Evolutionary conservation across 768 basidiomycete genomes (phyloP).

Genomic region (Lactifluus pinguis): DNA sequence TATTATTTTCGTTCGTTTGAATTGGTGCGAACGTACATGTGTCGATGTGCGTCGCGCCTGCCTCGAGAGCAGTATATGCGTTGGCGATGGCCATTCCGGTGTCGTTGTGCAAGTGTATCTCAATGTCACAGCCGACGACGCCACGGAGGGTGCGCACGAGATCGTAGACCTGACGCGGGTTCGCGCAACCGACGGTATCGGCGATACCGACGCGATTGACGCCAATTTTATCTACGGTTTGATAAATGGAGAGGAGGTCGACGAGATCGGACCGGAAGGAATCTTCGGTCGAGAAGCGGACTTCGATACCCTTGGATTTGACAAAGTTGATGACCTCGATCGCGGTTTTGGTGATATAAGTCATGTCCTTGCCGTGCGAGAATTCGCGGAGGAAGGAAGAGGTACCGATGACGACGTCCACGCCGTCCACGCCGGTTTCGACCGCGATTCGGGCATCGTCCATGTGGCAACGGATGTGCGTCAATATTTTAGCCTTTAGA

Average conservation of each 20-base stretch:
- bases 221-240: slow-evolving; percentile 98
- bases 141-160: slow-evolving; percentile 93
- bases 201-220: slow-evolving; percentile 98
- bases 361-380: slow-evolving; percentile 99
- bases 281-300: slow-evolving; percentile 99
- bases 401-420: slow-evolving; percentile 98
- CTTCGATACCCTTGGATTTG: slow-evolving; percentile 99
- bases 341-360: slow-evolving; percentile 98
- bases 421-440: slow-evolving; percentile 98
- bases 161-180: slow-evolving; percentile 97
- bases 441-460: slow-evolving; percentile 98
- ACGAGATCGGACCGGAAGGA: slow-evolving; percentile 99
- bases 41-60: slow-evolving; percentile 98
- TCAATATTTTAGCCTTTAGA: slow-evolving; percentile 91
- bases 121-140: slow-evolving; percentile 96
- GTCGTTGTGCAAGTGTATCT: slow-evolving; percentile 97
- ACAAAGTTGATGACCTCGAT: slow-evolving; percentile 98
- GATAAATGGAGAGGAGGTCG: slow-evolving; percentile 96
- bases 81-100: slow-evolving; percentile 99
- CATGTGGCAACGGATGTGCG: slow-evolving; percentile 99
- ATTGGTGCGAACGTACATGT: slow-evolving; percentile 52
- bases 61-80: slow-evolving; percentile 95
- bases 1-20: no score
- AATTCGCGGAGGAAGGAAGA: slow-evolving; percentile 99
- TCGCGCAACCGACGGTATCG: slow-evolving; percentile 98